Evolutionary conservation across 129 eudicot genomes (phyloP), one percentile per base, ranked within the genome.

Genomic region (Lactuca sativa): DNA sequence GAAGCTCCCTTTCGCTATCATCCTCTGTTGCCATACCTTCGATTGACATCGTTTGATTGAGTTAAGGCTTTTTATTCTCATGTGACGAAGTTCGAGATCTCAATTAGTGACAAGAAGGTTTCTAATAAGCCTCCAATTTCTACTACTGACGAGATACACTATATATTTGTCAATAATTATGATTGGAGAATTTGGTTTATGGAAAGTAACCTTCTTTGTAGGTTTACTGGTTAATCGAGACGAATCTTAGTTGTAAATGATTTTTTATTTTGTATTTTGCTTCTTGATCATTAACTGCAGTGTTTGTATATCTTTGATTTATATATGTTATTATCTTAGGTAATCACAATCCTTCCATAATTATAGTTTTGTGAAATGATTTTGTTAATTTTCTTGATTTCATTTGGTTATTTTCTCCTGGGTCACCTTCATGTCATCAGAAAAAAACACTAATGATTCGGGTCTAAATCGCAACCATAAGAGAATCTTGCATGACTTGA

Each of bases 121-220:
- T 30, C 64, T 6, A 76, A 69, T 36, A 92, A 86, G 78, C 97
- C 97, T 33, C 68, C 89, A 38, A 73, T 93, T 40, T 93, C 95
- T 75, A 90, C 97, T 3, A 97, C 99, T 36, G 97, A 93, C 51
- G 97, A 93, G 78, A 83, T 93, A 13, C 99, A 93, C 64, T 93
- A 93, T 56, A 95, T 93, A 37, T 62, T 85, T 8, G 90, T 86
- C 25, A 58, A 74, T 12, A 74, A 77, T 13, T 92, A 90, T 17
- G 83, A 82, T 43, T 93, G 97, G 99, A 56, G 82, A 14, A 88
- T n/a, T 93, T 68, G 95, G 95, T 3, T 90, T 93, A 30, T 93
- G 99, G 99, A 87, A 95, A 21, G 90, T 75, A 37, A 67, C 97
- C 97, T 63, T 56, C 85, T 60, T 88, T 90, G 13, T 78, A 87